Evolutionary conservation across 805 yeast genomes (phyloP), one percentile per base, ranked within the genome.

Genomic region (Cyberlindnera meyerae): DNA sequence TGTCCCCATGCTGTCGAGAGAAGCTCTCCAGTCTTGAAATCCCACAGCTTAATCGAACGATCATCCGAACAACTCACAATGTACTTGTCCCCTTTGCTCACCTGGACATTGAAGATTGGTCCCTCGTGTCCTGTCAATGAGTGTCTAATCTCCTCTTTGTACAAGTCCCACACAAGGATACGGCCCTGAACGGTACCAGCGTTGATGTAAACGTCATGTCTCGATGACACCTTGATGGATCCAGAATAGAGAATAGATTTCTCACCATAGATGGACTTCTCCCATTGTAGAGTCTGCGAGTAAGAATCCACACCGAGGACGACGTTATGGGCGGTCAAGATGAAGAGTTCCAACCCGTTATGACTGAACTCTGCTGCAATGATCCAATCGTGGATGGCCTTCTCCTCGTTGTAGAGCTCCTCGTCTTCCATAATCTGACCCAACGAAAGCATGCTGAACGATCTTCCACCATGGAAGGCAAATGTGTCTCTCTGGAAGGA

Each of bases 151-250:
- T 63, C 54, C 24, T 61, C 59, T 4, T 61, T 48, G 26, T 57
- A 56, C 17, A 77, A 52, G 31, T 77, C 77, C 97, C 97, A 90
- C 2, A 88, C 63, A 4, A 84, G 63, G 2, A 86, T 79, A 11
- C 97, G 96, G 32, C 81, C 80, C 79, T 89, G 79, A 3, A 90
- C 97, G 0, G 98, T 90, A 17, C 98, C 98, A 0, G 96, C 89
- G 18, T 87, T 87, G 11, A 87, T 68, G 5, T 72, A 55, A 0
- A 80, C 72, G 25, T 60, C 57, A 6, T 62, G 66, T 11, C 58
- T 55, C 3, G 57, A 40, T 13, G 73, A 47, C 1, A 71, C 71
- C 36, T 68, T 68, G 26, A 90, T 73, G 2, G 85, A 70, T 0
- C 97, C 98, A 6, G 96, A 85, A 55, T 93, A 93, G 24, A 93